A percentile compares a stretch with the other conserved stretches of the same genome.
Evolutionary conservation across 2,329 filamentous ascomycete species (phyloP).

Genomic region (Aureobasidium lini): DNA sequence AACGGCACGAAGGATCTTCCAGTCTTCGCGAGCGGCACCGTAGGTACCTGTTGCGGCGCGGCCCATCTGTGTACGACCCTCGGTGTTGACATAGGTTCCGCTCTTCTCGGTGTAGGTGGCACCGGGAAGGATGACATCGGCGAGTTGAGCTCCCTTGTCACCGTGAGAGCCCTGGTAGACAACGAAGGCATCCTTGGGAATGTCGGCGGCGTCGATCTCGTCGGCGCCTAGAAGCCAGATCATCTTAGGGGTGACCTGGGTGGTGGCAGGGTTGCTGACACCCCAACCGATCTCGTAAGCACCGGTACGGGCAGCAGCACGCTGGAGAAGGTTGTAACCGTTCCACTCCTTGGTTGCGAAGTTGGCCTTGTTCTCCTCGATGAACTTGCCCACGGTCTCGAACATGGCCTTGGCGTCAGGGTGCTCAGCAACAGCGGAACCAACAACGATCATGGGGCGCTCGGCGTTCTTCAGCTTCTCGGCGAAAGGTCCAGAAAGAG

Average conservation of each 20-base stretch:
- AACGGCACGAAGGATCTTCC: conserved; percentile 94
- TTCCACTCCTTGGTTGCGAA: conserved; percentile 91
- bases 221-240: conserved; percentile 95
- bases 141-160: conserved; percentile 84
- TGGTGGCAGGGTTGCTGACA: conserved; percentile 71
- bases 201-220: conserved; percentile 74
- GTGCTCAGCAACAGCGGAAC: conserved; percentile 87
- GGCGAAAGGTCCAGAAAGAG: conserved; percentile 78
- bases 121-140: conserved; percentile 87
- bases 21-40: conserved; percentile 87
- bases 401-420: conserved; percentile 86
- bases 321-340: conserved; percentile 93
- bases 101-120: conserved; percentile 96
- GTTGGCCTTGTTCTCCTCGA: conserved; percentile 85
- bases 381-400: conserved; percentile 80
- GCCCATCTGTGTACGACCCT: conserved; percentile 91
- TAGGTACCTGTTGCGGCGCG: conserved; percentile 82
- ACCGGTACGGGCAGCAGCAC: conserved; percentile 82
- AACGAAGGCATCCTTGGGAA: conserved; percentile 93
- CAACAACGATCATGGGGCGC: conserved; percentile 93
- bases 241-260: conserved; percentile 84
- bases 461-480: conserved; percentile 85
- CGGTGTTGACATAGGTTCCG: conserved; percentile 94
- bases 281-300: conserved; percentile 96
- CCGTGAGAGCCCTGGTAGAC: conserved; percentile 98